These are phyloP conservation scores for Leishmania arabica DNA, from an alignment of 208 protist species.

Conservation along the genomic window DNA sequence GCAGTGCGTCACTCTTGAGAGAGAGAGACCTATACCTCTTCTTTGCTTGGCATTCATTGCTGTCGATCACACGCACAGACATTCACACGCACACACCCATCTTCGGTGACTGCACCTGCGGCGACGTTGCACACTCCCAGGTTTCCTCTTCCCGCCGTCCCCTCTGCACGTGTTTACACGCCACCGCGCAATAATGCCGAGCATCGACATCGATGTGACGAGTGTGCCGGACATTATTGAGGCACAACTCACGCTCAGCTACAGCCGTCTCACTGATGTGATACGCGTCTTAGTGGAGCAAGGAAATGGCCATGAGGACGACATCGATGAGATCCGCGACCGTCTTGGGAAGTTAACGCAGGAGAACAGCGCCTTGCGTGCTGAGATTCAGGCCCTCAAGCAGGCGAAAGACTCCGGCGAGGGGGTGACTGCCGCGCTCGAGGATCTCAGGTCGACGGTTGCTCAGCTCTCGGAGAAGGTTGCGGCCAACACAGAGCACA, in stretches of 20 bases:
- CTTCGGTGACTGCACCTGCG: background rate
- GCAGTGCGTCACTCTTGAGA: background rate
- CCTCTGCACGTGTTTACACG: background rate
- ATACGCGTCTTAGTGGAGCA: conserved; percentile 84
- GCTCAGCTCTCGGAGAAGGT: conserved; percentile 16
- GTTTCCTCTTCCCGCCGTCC: background rate
- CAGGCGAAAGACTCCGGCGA: conserved; percentile 16
- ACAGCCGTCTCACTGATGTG: conserved; percentile 80
- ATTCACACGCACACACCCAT: background rate
- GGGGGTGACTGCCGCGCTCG: background rate
- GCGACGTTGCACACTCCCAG: background rate
- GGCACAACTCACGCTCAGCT: conserved; percentile 90
- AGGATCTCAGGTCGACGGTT: conserved; percentile 23
- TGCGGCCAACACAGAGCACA: conserved; percentile 16
- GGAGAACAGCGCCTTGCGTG: conserved; percentile 59
- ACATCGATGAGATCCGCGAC: conserved; percentile 63
- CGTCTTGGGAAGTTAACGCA: conserved; percentile 46
- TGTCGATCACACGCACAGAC: background rate
- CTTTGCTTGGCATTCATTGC: background rate
- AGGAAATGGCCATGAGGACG: conserved; percentile 81
- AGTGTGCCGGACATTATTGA: conserved; percentile 90
- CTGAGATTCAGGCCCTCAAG: conserved; percentile 49
- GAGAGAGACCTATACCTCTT: background rate
- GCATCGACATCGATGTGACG: conserved; percentile 68
- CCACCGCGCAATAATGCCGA: conserved; percentile 46